Evolutionary conservation across 768 basidiomycete species (phyloP), one percentile per base, ranked within the genome.

Genomic region (Chalciporus piperatus): DNA sequence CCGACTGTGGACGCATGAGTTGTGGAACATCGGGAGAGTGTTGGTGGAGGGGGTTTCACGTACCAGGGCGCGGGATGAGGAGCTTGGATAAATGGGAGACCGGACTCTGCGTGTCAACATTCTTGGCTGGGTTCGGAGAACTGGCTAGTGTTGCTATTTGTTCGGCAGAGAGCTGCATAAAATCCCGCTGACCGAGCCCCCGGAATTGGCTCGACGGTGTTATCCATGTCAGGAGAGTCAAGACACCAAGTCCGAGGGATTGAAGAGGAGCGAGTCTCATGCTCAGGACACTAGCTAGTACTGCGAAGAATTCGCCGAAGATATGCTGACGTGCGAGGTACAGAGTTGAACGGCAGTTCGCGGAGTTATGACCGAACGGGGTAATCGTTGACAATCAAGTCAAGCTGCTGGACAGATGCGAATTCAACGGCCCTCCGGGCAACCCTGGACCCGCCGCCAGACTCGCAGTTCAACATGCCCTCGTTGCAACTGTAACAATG

Each of bases 61-160:
- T 73, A 88, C 91, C 77, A 46, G 84, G 72, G 58, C 96, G 77
- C 19, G 96, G 96, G 54, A 98, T 89, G 44, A 98, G 73, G 14
- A 98, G 82, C 64, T 82, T 85, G 2, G 88, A 87, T 38, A 99
- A 64, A 68, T 93, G 88, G 2, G 89, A 90, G 20, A 72, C 59
- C 0, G 87, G 80, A 59, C 87, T 77, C 23, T 69, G 65, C 9
- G 80, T 79, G 68, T 94, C 84, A 50, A 95, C 61, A 59, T 82
- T 85, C 64, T 77, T 80, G 30, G 80, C 65, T 32, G 87, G 85
- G 67, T 93, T 86, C 8, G 75, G 76, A n/a, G 74, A 69, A 16
- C 75, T 70, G 20, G 80, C 72, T 35, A 90, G 72, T 25, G 74
- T 63, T 20, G 69, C 59, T 40, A 89, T 74, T 52, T 83, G 74